Percentiles rank a stretch among this genome's conserved stretches.
Conservation (phyloP, 169 alveolate species). For the Toxoplasma gondii region DNA sequence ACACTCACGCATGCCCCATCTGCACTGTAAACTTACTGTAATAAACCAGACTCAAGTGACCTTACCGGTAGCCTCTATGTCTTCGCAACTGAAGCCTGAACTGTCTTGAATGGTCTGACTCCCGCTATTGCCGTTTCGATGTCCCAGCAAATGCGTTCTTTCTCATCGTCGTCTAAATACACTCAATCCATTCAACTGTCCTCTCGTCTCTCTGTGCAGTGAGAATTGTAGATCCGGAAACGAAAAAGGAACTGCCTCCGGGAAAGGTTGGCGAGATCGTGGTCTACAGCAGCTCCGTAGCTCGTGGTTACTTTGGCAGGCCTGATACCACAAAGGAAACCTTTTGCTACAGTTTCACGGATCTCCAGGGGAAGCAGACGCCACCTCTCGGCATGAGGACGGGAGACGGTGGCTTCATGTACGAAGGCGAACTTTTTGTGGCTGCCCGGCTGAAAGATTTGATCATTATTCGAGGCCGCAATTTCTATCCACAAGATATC, state of each 20-base stretch:
- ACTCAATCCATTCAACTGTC: too few relatives aligned
- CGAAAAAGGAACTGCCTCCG: conserved; percentile 68
- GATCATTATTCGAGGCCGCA: conserved; percentile 78
- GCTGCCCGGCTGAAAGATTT: conserved; percentile 79
- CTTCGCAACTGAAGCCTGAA: not conserved
- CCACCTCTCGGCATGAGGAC: conserved; percentile 74
- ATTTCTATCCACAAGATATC: conserved; percentile 79
- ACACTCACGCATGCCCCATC: not conserved
- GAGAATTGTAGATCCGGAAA: conserved; percentile 78
- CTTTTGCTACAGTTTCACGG: conserved; percentile 54
- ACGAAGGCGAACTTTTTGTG: conserved; percentile 74
- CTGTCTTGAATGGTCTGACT: too few relatives aligned
- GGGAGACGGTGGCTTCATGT: conserved; percentile 79
- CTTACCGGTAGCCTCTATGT: not conserved
- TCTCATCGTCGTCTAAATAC: too few relatives aligned
- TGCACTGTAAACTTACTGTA: not conserved
- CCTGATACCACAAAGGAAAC: conserved; percentile 71
- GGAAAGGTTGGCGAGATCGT: conserved; percentile 77
- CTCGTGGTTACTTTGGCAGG: conserved; percentile 76
- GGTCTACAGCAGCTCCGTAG: conserved; percentile 72
- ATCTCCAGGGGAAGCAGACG: conserved; percentile 69
- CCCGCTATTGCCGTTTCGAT: too few relatives aligned
- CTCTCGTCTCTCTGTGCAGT: conserved; percentile 45
- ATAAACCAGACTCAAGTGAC: not conserved
- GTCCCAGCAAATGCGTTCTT: too few relatives aligned